A percentile compares a stretch with the other conserved stretches of the same genome.
Conservation (phyloP, 179 eudicot species). For the Pouteria campechiana region DNA sequence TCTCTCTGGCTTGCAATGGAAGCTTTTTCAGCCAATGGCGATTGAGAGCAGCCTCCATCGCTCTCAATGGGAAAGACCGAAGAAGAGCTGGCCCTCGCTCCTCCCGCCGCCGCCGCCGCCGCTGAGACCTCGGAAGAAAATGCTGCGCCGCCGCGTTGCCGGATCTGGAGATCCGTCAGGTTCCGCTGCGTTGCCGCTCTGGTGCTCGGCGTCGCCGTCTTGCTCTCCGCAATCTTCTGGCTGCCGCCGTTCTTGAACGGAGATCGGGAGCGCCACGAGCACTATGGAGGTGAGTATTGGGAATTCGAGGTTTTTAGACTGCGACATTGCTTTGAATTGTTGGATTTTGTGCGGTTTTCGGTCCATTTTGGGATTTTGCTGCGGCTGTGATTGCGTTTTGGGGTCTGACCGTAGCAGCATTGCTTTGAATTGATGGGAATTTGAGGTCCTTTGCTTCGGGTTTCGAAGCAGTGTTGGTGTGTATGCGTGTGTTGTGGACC, state of each 20-base stretch:
- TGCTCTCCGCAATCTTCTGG: constrained; percentile 74
- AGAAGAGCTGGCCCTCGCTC: constrained; percentile 30
- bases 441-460: too few species aligned
- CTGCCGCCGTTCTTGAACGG: constrained; percentile 53
- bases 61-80: constrained; percentile 58
- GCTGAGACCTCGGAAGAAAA: constrained; percentile 5
- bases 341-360: too few species aligned
- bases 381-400: too few species aligned
- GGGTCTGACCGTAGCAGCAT: too few species aligned
- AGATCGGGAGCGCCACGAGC: constrained; percentile 54
- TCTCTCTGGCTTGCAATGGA: too few species aligned
- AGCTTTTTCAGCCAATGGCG: too few species aligned
- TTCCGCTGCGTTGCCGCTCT: constrained; percentile 55
- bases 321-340: too few species aligned
- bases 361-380: too few species aligned
- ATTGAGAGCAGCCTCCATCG: constrained; percentile 8
- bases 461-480: too few species aligned
- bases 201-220: constrained; percentile 51
- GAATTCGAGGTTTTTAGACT: too few species aligned
- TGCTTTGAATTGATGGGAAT: too few species aligned
- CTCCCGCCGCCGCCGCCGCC: constrained; percentile 13
- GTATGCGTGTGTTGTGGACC: too few species aligned
- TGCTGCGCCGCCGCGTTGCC: constrained; percentile 10
- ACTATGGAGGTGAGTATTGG: constrained; percentile 30
- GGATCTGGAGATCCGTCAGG: constrained; percentile 21